A percentile compares a stretch with the other conserved stretches of the same genome.
Conservation (phyloP, 2,329 filamentous ascomycete species). For the Dryadomyces sulphureus region DNA sequence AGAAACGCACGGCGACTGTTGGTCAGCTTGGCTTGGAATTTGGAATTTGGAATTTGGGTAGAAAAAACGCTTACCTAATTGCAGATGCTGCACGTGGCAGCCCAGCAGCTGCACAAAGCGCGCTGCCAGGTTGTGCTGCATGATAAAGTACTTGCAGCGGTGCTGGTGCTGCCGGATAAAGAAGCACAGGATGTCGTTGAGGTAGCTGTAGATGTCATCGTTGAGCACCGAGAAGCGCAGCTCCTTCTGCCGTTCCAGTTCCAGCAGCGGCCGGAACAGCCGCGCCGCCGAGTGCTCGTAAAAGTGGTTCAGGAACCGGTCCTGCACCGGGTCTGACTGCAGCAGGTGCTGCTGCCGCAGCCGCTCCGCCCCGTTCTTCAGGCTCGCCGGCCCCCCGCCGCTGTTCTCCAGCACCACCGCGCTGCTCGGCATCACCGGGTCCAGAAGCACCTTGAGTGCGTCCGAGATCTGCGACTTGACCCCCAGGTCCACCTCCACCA, state of each 20-base stretch:
- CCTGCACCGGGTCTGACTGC: constrained; percentile 57
- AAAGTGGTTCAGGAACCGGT: constrained; percentile 73
- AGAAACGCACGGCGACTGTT: constrained; percentile 78
- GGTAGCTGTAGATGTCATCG: constrained; percentile 77
- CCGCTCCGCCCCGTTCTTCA: constrained; percentile 42
- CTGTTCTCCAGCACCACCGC: constrained; percentile 13
- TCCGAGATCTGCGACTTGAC: constrained; percentile 94
- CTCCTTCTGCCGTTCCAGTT: constrained; percentile 55
- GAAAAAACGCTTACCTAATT: constrained; percentile 49
- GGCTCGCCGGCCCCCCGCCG: constrained; percentile 19
- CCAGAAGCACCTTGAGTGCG: constrained; percentile 83
- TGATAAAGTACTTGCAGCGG: constrained; percentile 76
- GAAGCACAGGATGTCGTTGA: constrained; percentile 87
- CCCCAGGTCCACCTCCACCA: constrained; percentile 83
- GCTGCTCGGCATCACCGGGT: constrained; percentile 41
- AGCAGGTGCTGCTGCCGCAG: constrained; percentile 30
- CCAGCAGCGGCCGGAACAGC: constrained; percentile 74
- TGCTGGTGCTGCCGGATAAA: constrained; percentile 82
- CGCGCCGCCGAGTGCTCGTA: constrained; percentile 77
- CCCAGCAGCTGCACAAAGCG: constrained; percentile 70
- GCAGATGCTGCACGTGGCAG: constrained; percentile 81
- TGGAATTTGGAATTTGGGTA: not conserved
- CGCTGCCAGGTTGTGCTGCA: constrained; percentile 61
- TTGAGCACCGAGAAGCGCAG: constrained; percentile 66
- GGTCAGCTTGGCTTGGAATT: too few species aligned